Evolutionary conservation across 345 rosid genomes (phyloP).

Genomic region (Lepidium africanum): DNA sequence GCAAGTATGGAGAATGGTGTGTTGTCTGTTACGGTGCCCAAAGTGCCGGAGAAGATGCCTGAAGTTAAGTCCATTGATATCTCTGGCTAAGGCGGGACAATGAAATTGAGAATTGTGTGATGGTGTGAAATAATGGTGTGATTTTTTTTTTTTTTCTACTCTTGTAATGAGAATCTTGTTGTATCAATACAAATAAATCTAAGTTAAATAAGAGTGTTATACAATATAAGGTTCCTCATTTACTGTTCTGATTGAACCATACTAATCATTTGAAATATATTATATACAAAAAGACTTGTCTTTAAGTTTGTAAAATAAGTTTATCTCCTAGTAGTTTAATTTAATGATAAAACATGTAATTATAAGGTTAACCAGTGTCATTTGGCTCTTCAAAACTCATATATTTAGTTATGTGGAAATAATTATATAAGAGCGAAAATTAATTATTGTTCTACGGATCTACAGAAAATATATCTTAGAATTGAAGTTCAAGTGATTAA

Average conservation of each 20-base stretch:
- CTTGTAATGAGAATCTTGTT: background rate
- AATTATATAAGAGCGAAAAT: too few species aligned
- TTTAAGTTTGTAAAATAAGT: too few species aligned
- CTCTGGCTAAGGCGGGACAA: background rate
- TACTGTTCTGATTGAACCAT: background rate
- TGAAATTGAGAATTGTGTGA: background rate
- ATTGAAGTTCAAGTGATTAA: too few species aligned
- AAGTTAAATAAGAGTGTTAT: background rate
- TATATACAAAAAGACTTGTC: too few species aligned
- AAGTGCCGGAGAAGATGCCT: conserved; percentile 22
- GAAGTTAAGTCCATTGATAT: conserved; percentile 33
- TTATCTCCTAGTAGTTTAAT: too few species aligned
- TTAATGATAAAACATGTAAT: too few species aligned
- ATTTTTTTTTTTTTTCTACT: background rate
- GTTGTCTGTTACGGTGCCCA: conserved; percentile 22
- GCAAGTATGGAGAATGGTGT: conserved; percentile 34
- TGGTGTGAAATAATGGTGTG: background rate
- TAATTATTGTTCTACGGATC: too few species aligned
- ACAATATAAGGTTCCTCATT: background rate
- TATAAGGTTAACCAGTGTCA: too few species aligned
- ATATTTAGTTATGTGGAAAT: too few species aligned
- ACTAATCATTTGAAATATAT: background rate
- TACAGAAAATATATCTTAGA: too few species aligned
- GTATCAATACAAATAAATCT: background rate
- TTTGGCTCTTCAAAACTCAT: too few species aligned